These are phyloP conservation scores for Chenopodium album DNA, from an alignment of 148 eudicot species.

Conservation along the genomic window DNA sequence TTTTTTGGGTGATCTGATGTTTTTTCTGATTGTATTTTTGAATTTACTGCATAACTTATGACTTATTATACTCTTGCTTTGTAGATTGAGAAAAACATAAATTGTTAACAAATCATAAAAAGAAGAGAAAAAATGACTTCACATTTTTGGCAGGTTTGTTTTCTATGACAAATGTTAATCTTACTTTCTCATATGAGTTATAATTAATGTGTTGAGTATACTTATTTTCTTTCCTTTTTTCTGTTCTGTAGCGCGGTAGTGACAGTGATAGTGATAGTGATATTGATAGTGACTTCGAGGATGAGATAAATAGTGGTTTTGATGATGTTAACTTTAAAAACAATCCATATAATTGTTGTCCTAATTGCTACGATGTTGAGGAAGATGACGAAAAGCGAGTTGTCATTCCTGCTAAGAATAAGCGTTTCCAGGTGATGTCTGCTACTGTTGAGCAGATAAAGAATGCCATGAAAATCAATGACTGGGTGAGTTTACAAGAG, in stretches of 20 bases:
- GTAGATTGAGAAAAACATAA: background rate
- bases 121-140: conserved; percentile 3
- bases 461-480: conserved; percentile 89
- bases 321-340: too few relatives aligned
- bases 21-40: too few relatives aligned
- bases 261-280: conserved; percentile 39
- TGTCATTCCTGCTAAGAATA: conserved; percentile 67
- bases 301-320: background rate
- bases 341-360: too few relatives aligned
- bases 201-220: background rate
- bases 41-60: too few relatives aligned
- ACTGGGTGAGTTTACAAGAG: conserved; percentile 85
- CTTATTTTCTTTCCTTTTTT: too few relatives aligned
- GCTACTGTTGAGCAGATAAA: conserved; percentile 84
- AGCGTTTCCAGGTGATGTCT: conserved; percentile 73
- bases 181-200: background rate
- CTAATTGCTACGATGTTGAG: too few relatives aligned
- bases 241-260: conserved; percentile 34
- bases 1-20: too few relatives aligned
- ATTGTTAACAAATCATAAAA: background rate
- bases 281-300: conserved; percentile 41
- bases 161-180: background rate
- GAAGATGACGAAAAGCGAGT: conserved; percentile 66
- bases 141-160: conserved; percentile 17
- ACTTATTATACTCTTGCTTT: background rate